These are phyloP conservation scores for Escallonia herrerae DNA, from an alignment of 129 eudicot species.

Conservation along the genomic window DNA sequence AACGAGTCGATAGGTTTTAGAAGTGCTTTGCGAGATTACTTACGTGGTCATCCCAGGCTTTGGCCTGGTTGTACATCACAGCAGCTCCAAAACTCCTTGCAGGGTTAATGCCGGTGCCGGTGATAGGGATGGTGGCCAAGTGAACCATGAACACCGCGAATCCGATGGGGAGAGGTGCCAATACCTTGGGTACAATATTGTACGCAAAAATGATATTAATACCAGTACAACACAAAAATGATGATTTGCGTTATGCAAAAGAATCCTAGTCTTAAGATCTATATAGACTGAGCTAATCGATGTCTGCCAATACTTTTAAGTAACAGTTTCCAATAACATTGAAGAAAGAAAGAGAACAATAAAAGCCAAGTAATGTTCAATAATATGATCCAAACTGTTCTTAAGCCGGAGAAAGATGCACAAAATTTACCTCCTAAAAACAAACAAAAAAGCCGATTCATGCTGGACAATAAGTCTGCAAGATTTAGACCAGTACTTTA, in stretches of 20 bases:
- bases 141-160: conserved; percentile 89
- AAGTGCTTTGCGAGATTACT: not conserved
- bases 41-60: conserved; percentile 75
- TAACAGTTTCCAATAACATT: no score
- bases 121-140: conserved; percentile 77
- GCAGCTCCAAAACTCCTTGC: conserved; percentile 92
- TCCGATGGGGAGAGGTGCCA: conserved; percentile 90
- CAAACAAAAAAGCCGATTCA: not conserved
- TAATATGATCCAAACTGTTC: no score
- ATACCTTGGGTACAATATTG: conserved; percentile 26
- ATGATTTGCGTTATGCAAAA: no score
- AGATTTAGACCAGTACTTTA: not conserved
- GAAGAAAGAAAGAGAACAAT: not conserved
- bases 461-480: not conserved
- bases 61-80: conserved; percentile 52
- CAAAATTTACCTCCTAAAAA: not conserved
- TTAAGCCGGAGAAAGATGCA: not conserved
- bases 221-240: not conserved
- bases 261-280: not conserved
- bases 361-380: not conserved
- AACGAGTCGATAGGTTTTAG: no score
- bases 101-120: conserved; percentile 90
- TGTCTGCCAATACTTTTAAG: no score
- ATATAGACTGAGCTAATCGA: no score
- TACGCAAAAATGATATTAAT: not conserved